These are phyloP conservation scores for Naumovozyma dairenensis DNA, from an alignment of 805 yeast species.

Conservation along the genomic window DNA sequence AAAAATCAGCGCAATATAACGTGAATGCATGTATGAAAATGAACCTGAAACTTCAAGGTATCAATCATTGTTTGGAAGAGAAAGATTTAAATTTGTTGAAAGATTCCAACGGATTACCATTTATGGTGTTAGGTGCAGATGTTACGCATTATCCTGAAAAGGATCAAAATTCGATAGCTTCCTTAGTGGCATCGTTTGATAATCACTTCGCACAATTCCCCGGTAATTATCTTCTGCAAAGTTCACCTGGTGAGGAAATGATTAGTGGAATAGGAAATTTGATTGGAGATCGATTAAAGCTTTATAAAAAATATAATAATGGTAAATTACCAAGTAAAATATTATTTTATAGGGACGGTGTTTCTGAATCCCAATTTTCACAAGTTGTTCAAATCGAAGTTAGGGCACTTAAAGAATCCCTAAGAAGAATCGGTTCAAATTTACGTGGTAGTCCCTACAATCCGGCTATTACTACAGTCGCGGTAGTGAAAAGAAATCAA, in stretches of 20 bases:
- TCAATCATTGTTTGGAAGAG: constrained; percentile 12
- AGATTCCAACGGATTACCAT: constrained; percentile 13
- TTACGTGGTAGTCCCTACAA: constrained; percentile 8
- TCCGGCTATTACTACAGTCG: constrained; percentile 13
- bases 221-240: constrained; percentile 15
- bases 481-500: constrained; percentile 17
- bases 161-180: constrained; percentile 16
- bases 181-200: constrained; percentile 15
- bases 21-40: constrained; percentile 17
- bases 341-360: constrained; percentile 19
- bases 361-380: constrained; percentile 17
- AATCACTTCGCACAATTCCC: constrained; percentile 17
- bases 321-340: constrained; percentile 19
- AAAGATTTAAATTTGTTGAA: constrained; percentile 7
- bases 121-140: constrained; percentile 17
- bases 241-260: constrained; percentile 15
- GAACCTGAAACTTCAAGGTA: constrained; percentile 16
- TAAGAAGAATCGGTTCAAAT: constrained; percentile 9
- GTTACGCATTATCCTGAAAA: constrained; percentile 20
- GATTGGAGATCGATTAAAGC: constrained; percentile 9
- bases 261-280: constrained; percentile 13
- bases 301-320: constrained; percentile 11
- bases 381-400: constrained; percentile 17
- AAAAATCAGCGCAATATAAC: constrained; percentile 12
- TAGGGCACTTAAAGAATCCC: constrained; percentile 11